A percentile compares a stretch with the other conserved stretches of the same genome.
phyloP scores from a whole-genome alignment of 352 stramenopile genomes.

The Phytophthora cactorum region DNA sequence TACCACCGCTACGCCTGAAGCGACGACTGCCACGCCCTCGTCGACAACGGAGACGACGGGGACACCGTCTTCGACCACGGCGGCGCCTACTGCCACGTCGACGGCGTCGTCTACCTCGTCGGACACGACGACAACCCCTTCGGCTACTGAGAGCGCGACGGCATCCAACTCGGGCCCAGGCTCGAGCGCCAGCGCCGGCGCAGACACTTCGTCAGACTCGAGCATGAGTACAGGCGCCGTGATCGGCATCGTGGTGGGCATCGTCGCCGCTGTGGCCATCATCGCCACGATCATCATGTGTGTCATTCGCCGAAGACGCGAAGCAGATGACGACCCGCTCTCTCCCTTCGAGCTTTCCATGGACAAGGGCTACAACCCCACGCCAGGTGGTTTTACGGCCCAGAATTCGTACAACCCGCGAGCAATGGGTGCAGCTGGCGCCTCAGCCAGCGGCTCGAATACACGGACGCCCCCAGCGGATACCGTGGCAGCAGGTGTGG shows the following conservation, averaged over 20 bases:
- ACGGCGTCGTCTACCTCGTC: slow-evolving; percentile 30
- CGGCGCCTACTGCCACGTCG: slow-evolving; percentile 31
- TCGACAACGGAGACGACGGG: slow-evolving; percentile 12
- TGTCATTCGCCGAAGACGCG: slow-evolving; percentile 56
- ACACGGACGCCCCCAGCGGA: slow-evolving; percentile 44
- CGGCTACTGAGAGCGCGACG: slow-evolving; percentile 22
- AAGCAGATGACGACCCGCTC: slow-evolving; percentile 75
- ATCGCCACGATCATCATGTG: slow-evolving; percentile 65
- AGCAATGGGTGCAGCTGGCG: slow-evolving; percentile 24
- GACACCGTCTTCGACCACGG: slow-evolving; percentile 22
- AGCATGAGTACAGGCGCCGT: slow-evolving; percentile 78
- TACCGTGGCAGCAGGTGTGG: slow-evolving; percentile 54
- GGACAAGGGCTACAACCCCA: slow-evolving; percentile 80
- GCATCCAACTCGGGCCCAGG: slow-evolving; percentile 25
- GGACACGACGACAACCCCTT: slow-evolving; percentile 26
- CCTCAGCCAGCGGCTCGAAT: slow-evolving; percentile 30
- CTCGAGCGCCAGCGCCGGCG: slow-evolving; percentile 21
- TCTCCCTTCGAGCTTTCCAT: slow-evolving; percentile 87
- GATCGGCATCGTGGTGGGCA: slow-evolving; percentile 72
- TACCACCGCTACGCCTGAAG: slow-evolving; percentile 6
- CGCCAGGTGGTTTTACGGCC: slow-evolving; percentile 35
- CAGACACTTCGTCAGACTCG: slow-evolving; percentile 35
- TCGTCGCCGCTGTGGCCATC: slow-evolving; percentile 64
- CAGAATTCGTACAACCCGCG: slow-evolving; percentile 55
- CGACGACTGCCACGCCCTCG: slow-evolving; percentile 12